phyloP scores from a whole-genome alignment of 2,329 filamentous ascomycete genomes.

The Fusarium sp. region DNA sequence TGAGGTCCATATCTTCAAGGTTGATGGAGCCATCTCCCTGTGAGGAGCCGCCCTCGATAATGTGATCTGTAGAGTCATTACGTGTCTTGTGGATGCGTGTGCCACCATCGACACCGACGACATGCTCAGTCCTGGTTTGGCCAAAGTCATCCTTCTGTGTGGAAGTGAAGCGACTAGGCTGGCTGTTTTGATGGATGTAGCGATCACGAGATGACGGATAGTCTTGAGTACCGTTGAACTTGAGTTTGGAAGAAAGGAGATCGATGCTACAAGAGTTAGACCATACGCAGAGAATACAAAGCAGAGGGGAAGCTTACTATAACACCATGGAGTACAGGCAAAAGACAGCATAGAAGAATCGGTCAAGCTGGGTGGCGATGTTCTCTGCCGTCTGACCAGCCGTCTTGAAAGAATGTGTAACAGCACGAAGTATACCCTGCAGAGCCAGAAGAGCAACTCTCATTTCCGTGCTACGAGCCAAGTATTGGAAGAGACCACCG shows the following conservation, averaged over 20 bases:
- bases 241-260: constrained; percentile 48
- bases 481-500: constrained; percentile 51
- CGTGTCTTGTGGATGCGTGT: constrained; percentile 6
- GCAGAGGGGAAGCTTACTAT: constrained; percentile 44
- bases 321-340: constrained; percentile 54
- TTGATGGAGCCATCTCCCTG: constrained; percentile 23
- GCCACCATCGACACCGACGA: constrained; percentile 19
- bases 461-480: constrained; percentile 53
- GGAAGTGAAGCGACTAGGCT: constrained; percentile 16
- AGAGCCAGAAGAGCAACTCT: constrained; percentile 51
- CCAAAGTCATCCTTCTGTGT: constrained; percentile 26
- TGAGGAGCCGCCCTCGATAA: constrained; percentile 23
- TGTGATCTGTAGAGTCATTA: constrained; percentile 32
- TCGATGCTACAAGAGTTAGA: constrained; percentile 41
- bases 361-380: constrained; percentile 52
- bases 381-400: constrained; percentile 50
- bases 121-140: constrained; percentile 10
- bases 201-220: constrained; percentile 25
- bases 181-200: constrained; percentile 10
- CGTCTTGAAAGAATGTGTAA: constrained; percentile 54
- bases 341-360: constrained; percentile 54
- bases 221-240: constrained; percentile 28
- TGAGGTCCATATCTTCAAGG: constrained; percentile 31
- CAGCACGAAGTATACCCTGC: constrained; percentile 50
- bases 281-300: rapidly evolving